Evolutionary conservation across 2,329 filamentous ascomycete species (phyloP), one percentile per base, ranked within the genome.

Genomic region (Nannizzia gypsea): DNA sequence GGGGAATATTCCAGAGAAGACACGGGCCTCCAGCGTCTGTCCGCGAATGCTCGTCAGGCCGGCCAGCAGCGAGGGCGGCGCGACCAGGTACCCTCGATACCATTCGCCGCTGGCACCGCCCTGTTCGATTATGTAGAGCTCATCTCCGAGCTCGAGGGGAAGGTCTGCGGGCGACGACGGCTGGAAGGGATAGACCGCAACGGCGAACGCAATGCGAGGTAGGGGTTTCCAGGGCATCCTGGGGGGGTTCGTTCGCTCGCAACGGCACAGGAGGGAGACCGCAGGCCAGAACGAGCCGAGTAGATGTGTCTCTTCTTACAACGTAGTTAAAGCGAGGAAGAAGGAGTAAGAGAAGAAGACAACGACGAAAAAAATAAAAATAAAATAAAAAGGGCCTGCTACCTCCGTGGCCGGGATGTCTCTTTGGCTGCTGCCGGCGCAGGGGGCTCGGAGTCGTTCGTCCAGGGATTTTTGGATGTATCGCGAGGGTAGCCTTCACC

Each of bases 1-100:
- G 9, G 93, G 93, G 70, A 99, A 99, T 68, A 99, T 95, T 67
- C 93, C 93, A n/a, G 91, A 96, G 72, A 97, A 99, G 61, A 99
- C 93, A 65, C 93, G 85, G 62, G 92, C 90, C 76, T 97, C 92
- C 34, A 97, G 84, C 0, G 91, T 95, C 73, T 96, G 90, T 55
- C 93, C 92, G 72, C 90, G 92, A 68, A 88, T 85, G 63, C 88
- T 92, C 9, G 90, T 97, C 71, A 99, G 78, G 55, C 92, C 93
- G 17, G 93, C 89, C 61, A 99, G 83, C 71, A 99, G 78, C 67
- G 90, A 96, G 20, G 93, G 93, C 58, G 93, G 92, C 64, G 93
- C 90, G 66, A 99, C 88, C 62, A 99, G 81, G 74, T 99, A 99
- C 61, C 93, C 93, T 59, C 93, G 87, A 74, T 92, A 88, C 95